A percentile compares a stretch with the other conserved stretches of the same genome.
These are phyloP conservation scores for Fusarium sp. DNA, from an alignment of 2,329 filamentous ascomycete genomes.

Conservation along the genomic window DNA sequence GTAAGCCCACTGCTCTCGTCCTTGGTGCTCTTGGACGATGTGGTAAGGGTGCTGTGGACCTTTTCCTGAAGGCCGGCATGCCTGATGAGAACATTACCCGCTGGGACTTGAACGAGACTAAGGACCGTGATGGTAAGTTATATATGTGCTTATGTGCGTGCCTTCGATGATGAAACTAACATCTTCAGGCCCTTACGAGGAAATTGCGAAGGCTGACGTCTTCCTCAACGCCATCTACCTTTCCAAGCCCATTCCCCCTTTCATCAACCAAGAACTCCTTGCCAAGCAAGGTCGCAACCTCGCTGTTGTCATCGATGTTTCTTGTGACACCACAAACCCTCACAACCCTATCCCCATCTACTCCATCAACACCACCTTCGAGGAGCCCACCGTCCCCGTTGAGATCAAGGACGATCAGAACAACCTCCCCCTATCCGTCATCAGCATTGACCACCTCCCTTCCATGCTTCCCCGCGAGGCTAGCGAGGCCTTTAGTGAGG, in stretches of 20 bases:
- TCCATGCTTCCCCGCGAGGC: constrained; percentile 87
- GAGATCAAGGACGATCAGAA: constrained; percentile 62
- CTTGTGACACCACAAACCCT: constrained; percentile 78
- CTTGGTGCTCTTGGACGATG: constrained; percentile 89
- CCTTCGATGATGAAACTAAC: neutral
- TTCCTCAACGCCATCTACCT: constrained; percentile 87
- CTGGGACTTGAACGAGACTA: constrained; percentile 83
- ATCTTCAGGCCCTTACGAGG: constrained; percentile 68
- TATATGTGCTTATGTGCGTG: neutral
- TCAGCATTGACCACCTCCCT: constrained; percentile 88
- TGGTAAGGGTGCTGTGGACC: constrained; percentile 83
- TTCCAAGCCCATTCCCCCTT: constrained; percentile 75
- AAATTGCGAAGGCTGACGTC: constrained; percentile 80
- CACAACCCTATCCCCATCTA: constrained; percentile 83
- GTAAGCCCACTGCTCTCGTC: constrained; percentile 80
- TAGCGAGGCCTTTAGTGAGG: constrained; percentile 83
- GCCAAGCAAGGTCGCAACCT: constrained; percentile 73
- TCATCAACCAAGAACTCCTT: constrained; percentile 78
- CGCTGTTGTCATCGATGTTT: constrained; percentile 83
- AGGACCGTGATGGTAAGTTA: constrained; percentile 63
- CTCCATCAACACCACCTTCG: constrained; percentile 85
- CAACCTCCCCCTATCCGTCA: constrained; percentile 76
- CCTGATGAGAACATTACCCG: constrained; percentile 57
- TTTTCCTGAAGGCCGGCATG: constrained; percentile 76
- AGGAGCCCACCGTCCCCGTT: constrained; percentile 85